These are phyloP conservation scores for Solanum arcanum DNA, from an alignment of 257 asterid species.

Conservation along the genomic window DNA sequence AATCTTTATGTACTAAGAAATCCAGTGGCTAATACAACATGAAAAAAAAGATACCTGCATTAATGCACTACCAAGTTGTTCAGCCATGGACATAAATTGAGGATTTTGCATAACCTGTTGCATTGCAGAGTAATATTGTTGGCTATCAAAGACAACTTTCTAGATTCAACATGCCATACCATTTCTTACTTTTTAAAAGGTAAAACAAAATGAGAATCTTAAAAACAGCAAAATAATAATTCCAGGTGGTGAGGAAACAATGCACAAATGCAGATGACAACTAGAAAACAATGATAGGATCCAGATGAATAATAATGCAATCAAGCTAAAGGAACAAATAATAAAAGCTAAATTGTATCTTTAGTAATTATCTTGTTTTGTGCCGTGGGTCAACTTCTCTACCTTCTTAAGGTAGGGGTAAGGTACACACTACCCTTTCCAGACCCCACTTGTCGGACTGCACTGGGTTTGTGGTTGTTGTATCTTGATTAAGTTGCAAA, in stretches of 20 bases:
- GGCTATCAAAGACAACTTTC: slow-evolving; percentile 42
- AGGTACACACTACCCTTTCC: neutral
- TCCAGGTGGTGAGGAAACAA: neutral
- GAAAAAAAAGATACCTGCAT: slow-evolving; percentile 56
- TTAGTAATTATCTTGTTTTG: neutral
- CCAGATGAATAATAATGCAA: neutral
- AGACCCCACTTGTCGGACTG: neutral
- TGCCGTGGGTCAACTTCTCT: neutral
- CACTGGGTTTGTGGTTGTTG: neutral
- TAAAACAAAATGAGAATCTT: neutral
- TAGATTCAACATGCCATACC: neutral
- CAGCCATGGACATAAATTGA: slow-evolving; percentile 93
- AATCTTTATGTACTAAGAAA: neutral
- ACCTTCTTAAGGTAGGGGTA: neutral
- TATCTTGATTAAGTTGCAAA: neutral
- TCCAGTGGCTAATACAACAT: neutral
- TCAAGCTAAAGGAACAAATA: neutral
- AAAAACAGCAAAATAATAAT: neutral
- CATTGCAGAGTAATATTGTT: slow-evolving; percentile 75
- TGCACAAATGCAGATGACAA: neutral
- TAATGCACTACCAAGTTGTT: slow-evolving; percentile 78
- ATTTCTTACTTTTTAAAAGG: neutral
- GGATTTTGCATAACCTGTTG: slow-evolving; percentile 99
- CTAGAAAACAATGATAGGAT: neutral
- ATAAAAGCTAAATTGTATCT: neutral